These are phyloP conservation scores for Sphaerulina musiva DNA, from an alignment of 2,329 filamentous ascomycete genomes.

Conservation along the genomic window DNA sequence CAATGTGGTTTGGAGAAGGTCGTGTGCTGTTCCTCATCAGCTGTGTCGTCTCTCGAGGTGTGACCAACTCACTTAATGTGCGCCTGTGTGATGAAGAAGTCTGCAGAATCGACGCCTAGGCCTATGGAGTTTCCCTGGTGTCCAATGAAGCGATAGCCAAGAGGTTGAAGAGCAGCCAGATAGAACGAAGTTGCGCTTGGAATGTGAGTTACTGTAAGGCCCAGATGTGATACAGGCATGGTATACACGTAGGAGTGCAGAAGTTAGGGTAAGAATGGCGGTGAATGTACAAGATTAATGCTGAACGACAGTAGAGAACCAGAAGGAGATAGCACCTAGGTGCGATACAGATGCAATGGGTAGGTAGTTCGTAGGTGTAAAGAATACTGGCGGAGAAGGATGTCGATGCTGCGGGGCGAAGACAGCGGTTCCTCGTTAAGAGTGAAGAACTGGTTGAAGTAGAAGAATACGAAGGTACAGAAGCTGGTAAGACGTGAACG, in stretches of 20 bases:
- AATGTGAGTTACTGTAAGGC: slow-evolving; percentile 67
- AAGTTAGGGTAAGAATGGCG: slow-evolving; percentile 1
- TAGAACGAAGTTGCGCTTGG: slow-evolving; percentile 79
- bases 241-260: slow-evolving; percentile 4
- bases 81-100: slow-evolving; percentile 60
- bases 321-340: slow-evolving; percentile 12
- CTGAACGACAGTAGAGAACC: slow-evolving; percentile 14
- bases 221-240: slow-evolving; percentile 59
- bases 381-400: slow-evolving; percentile 8
- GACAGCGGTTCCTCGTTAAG: slow-evolving; percentile 8
- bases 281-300: slow-evolving; percentile 12
- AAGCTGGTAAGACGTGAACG: slow-evolving; percentile 1
- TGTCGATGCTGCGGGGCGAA: slow-evolving; percentile 9
- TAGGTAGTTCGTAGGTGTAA: slow-evolving; percentile 1
- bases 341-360: slow-evolving; percentile 5
- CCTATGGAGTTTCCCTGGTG: slow-evolving; percentile 56
- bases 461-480: slow-evolving; percentile 13
- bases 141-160: slow-evolving; percentile 67
- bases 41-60: not conserved
- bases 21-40: slow-evolving; percentile 21
- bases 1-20: slow-evolving; percentile 34
- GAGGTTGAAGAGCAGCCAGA: slow-evolving; percentile 67
- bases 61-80: slow-evolving; percentile 47
- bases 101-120: slow-evolving; percentile 53
- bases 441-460: slow-evolving; percentile 7